These are phyloP conservation scores for Lepraria neglecta DNA, from an alignment of 495 filamentous ascomycete species.

Conservation along the genomic window DNA sequence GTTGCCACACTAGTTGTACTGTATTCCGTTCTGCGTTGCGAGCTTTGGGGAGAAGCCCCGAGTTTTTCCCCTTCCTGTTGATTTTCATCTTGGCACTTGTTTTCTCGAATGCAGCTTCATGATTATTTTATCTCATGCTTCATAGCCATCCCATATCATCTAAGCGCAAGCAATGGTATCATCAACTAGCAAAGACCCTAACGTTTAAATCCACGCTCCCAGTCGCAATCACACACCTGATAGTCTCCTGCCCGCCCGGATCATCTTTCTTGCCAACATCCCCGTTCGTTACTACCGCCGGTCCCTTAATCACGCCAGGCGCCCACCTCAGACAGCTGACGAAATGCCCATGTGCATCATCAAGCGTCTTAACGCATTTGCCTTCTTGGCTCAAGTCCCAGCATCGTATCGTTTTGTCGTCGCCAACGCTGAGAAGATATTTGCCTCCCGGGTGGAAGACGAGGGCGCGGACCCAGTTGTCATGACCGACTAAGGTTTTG, in stretches of 20 bases:
- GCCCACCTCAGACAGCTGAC: constrained; percentile 87
- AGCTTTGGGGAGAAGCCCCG: no score
- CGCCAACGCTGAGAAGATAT: constrained; percentile 76
- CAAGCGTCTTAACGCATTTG: constrained; percentile 75
- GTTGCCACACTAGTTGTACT: no score
- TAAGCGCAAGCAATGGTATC: constrained; percentile 14
- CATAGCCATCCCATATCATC: neutral
- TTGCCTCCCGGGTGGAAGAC: constrained; percentile 93
- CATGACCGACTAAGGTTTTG: constrained; percentile 83
- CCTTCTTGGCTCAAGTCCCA: constrained; percentile 94
- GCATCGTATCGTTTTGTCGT: constrained; percentile 89
- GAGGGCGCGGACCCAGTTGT: constrained; percentile 89
- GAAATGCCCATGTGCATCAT: constrained; percentile 79
- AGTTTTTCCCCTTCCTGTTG: no score
- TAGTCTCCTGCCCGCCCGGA: constrained; percentile 38
- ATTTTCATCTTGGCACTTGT: no score
- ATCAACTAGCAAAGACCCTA: constrained; percentile 47
- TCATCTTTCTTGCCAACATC: constrained; percentile 40
- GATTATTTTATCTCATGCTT: neutral
- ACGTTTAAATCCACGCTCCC: constrained; percentile 59
- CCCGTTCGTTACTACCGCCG: constrained; percentile 45
- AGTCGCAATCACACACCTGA: constrained; percentile 59
- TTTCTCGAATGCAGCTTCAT: neutral
- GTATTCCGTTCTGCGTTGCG: no score
- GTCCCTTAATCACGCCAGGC: constrained; percentile 61